Evolutionary conservation across 1,284 basidiomycete genomes (phyloP), one percentile per base, ranked within the genome.

Genomic region (Puccinia polysora): DNA sequence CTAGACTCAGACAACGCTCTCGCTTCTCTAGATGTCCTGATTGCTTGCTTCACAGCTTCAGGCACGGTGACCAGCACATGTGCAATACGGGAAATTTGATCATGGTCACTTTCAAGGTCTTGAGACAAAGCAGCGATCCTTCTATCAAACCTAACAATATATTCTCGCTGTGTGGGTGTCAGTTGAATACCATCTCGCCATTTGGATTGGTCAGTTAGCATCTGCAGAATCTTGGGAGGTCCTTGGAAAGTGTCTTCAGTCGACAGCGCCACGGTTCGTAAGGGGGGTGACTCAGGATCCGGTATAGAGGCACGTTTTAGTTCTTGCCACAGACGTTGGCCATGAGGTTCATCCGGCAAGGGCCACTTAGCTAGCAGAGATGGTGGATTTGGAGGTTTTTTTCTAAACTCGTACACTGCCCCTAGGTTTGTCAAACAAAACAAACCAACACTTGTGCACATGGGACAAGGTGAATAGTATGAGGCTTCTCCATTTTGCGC

Each of bases 261-360:
- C 32, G 60, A n/a, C n/a, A n/a, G n/a, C n/a, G n/a, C n/a, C n/a
- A n/a, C n/a, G n/a, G n/a, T n/a, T n/a, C n/a, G n/a, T n/a, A n/a
- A n/a, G n/a, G n/a, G 59, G 25, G 69, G 69, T 28, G 69, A 34
- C 5, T 72, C 60, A 10, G 69, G 50, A 32, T 63, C 23, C 6
- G 69, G 69, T 56, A 72, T 55, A 4, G 69, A 72, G 56, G 60
- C 59, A 23, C 69, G 69, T 53, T 56, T 30, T 7, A 72, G 60
- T 63, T 72, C 60, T 32, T 52, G 32, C 69, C 69, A 72, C 32
- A 45, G 64, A 20, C 25, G 36, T 55, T 72, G 12, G 4, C 60
- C 69, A 56, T 72, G 60, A 40, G 43, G 45, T 28, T 49, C 38
- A 38, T 64, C 34, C 49, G 53, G 55, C 18, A 72, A 43, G 6